Base-by-base conservation (phyloP, 306 rosid species). In the Castanea mollissima region DNA sequence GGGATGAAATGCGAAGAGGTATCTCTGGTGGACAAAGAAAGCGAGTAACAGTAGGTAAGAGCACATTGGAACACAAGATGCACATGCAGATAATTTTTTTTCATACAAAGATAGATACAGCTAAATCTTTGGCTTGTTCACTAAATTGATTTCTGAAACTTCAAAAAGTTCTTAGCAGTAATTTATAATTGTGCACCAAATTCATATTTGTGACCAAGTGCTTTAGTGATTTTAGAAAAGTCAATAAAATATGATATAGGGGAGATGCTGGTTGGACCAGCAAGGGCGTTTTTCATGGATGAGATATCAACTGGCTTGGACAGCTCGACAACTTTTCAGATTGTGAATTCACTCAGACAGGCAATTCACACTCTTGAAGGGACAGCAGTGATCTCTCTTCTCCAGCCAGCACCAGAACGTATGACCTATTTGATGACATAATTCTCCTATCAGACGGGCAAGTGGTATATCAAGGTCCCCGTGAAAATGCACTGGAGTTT, bases 401-500 rank as follows among this genome's bases (percentile, higher is more conserved):
- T 92, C 38, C 97, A 94, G 67, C 99, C 99, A 73, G 93, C 99
- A 58, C 99, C 99, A 1, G 99, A 94, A 94, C 97, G 32, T 94
- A 85, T 72, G 90, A 87, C 65, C 83, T 92, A 15, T 94, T 94
- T 51, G 99, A 94, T 62, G 97, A 94, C 21, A 86, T 94, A 75
- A 87, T 94, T 76, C 95, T 92, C 19, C 90, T 94, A 16, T 88
- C 98, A 64, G 97, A 94, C 62, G 98, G 98, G 16, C 89, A 92
- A 75, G 89, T 94, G 52, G 94, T 91, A 21, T 94, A 89, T 77
- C 97, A 94, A 54, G 98, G 98, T 64, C 97, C 97, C 54, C 86
- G 97, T 8, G 92, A 94, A 78, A 83, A 91, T 55, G 93, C 91
- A 46, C 94, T 94, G 1, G 93, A 84, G 13, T 94, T 94, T 84